A percentile compares a stretch with the other conserved stretches of the same genome.
phyloP scores from a whole-genome alignment of 768 basidiomycete species.

The Russula griseocarnosa region DNA sequence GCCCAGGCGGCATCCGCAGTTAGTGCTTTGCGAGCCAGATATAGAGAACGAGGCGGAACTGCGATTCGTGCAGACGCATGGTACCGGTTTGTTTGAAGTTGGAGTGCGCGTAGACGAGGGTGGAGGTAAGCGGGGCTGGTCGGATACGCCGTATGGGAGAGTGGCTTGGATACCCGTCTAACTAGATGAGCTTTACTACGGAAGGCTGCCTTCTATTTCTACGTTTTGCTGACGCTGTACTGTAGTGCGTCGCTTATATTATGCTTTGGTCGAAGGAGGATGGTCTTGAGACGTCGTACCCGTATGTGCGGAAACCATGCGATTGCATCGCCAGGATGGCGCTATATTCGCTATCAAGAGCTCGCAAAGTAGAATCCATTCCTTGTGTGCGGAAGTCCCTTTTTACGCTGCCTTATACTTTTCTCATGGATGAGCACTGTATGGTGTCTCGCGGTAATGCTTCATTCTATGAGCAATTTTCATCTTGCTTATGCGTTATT shows the following conservation, averaged over 20 bases:
- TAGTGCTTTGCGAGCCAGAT: slow-evolving; percentile 40
- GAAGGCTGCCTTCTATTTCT: neutral
- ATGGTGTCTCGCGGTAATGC: no score
- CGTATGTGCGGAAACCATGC: slow-evolving; percentile 12
- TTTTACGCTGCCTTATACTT: neutral
- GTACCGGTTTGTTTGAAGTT: slow-evolving; percentile 50
- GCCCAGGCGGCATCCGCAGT: slow-evolving; percentile 27
- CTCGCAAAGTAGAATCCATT: slow-evolving; percentile 12
- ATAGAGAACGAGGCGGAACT: slow-evolving; percentile 36
- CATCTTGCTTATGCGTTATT: no score
- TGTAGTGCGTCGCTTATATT: slow-evolving; percentile 10
- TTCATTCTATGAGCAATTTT: no score
- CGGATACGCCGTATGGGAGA: slow-evolving; percentile 48
- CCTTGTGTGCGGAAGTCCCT: neutral
- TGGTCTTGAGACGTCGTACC: slow-evolving; percentile 8
- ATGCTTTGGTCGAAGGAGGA: slow-evolving; percentile 14
- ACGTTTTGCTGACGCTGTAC: neutral
- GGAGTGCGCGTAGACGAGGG: slow-evolving; percentile 41
- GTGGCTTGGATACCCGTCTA: slow-evolving; percentile 40
- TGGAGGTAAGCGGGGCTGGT: slow-evolving; percentile 34
- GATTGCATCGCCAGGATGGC: slow-evolving; percentile 10
- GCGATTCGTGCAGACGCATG: slow-evolving; percentile 33
- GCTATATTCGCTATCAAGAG: slow-evolving; percentile 13
- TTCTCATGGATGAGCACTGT: neutral
- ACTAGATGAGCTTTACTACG: neutral